Evolutionary conservation across 2,329 filamentous ascomycete species (phyloP), one percentile per base, ranked within the genome.

Genomic region (Fusarium veterinarium): DNA sequence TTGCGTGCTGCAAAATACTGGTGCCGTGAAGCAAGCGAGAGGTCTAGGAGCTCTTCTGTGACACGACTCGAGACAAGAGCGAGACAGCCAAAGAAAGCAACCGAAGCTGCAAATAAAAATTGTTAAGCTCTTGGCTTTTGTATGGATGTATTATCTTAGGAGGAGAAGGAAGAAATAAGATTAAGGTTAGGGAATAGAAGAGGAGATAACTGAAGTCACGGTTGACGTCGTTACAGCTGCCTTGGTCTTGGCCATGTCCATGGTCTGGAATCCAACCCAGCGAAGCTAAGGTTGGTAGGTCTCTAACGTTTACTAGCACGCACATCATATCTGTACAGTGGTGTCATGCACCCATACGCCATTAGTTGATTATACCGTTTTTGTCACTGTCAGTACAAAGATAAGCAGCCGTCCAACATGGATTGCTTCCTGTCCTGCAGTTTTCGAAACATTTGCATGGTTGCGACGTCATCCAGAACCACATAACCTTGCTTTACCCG

Each of bases 51-150:
- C 38, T 64, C 41, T 76, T 66, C 66, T 77, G 75, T 55, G 72
- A 77, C 75, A 65, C 64, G 23, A 76, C 57, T 64, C 73, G 73
- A 77, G 73, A 77, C 75, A 64, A 58, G 52, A 60, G 59, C 75
- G 73, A 77, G 67, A 75, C 73, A 62, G 61, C 17, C 30, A 35
- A 62, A 66, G 33, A 41, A 49, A 52, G 38, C 46, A 51, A 45
- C 49, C 17, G 45, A 46, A 30, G 55, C 25, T 38, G 31, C 30
- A 68, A 58, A 53, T 53, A 17, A 41, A 40, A 44, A 40, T 41
- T 23, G 20, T 51, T 35, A 60, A 58, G 37, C 45, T 64, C 70
- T 73, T 73, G 70, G 67, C 70, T 57, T 44, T 60, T 73, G 55
- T 25, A 35, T 57, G 55, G 33, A 41, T 44, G 48, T 41, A 33